Base-by-base conservation (phyloP, 169 alveolate genomes). In the Plasmodium fragile region DNA sequence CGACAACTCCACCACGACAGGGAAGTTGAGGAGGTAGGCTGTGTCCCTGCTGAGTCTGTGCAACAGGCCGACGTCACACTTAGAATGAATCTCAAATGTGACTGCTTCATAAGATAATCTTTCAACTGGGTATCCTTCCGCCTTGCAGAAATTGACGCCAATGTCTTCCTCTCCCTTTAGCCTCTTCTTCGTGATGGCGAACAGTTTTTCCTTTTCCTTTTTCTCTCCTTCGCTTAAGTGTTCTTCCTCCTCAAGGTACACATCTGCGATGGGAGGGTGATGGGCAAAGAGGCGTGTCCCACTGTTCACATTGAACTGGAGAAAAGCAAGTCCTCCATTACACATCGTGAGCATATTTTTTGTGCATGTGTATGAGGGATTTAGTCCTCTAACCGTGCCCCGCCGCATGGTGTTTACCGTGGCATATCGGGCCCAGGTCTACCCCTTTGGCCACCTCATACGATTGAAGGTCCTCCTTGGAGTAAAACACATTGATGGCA, bases 21-120 rank as follows among this genome's bases (percentile, higher is more conserved):
- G 93, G 49, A 77, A 77, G 82, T 87, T 87, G 25, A 87, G 18
- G 18, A 87, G 36, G 53, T 87, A 87, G 7, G 93, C 55, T 4
- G 32, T 53, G 45, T 87, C 69, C 45, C 80, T 75, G 45, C 78
- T 78, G 3, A 87, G 43, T 32, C 80, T 87, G 43, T 71, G 70
- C 71, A 87, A 71, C 8, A 83, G 77, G 13, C 36, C n/a, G 45
- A 69, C 32, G 81, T 87, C 89, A 39, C 49, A 3, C 3, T 53
- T 77, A 1, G 87, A 87, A 6, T 75, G 28, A 7, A 87, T 34
- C 45, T 87, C 93, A 11, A 87, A 52, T 5, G 71, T 8, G 70
- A 87, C 32, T 8, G 53, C 80, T 13, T 53, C 49, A 77, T 78
- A 87, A 30, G 81, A 53, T 77, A 77, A 36, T 11, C 16, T 87